Percentiles rank a stretch among this genome's conserved stretches.
Conservation (phyloP, 129 eudicot genomes). For the Deinandra increscens region DNA sequence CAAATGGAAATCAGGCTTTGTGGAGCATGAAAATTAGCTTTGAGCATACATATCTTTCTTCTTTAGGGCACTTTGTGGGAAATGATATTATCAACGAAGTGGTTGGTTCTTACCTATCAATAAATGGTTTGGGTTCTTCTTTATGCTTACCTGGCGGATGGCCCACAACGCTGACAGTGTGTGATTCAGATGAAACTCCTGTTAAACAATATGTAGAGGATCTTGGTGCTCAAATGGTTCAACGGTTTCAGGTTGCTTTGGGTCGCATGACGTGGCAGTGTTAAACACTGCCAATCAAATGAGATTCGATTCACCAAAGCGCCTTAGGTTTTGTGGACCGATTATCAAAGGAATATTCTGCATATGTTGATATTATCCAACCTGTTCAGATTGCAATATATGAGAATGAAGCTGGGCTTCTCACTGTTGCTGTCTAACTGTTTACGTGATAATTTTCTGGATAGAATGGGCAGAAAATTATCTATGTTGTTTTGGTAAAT, state of each 20-base stretch:
- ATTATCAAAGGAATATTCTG: constrained; percentile 62
- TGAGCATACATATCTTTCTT: constrained; percentile 91
- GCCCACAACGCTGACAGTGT: constrained; percentile 64
- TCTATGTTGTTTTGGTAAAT: constrained; percentile 58
- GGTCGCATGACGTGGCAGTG: neutral
- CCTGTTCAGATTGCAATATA: constrained; percentile 86
- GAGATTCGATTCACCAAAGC: neutral
- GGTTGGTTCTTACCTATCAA: constrained; percentile 42
- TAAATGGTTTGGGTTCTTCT: constrained; percentile 19
- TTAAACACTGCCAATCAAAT: no score
- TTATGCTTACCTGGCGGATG: constrained; percentile 84
- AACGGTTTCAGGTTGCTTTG: constrained; percentile 18
- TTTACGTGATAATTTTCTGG: constrained; percentile 33
- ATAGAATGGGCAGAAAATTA: constrained; percentile 44
- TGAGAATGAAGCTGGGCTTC: constrained; percentile 88
- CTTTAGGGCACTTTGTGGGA: constrained; percentile 75
- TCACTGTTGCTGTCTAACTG: constrained; percentile 53
- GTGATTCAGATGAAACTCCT: constrained; percentile 68
- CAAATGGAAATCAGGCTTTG: constrained; percentile 58
- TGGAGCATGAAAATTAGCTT: constrained; percentile 91
- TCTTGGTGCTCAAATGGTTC: constrained; percentile 54
- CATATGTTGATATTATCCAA: constrained; percentile 64
- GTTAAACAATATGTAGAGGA: constrained; percentile 72
- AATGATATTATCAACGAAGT: constrained; percentile 53
- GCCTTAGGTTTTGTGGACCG: constrained; percentile 66